Percentiles rank a stretch among this genome's conserved stretches.
phyloP scores from a whole-genome alignment of 139 green algal species.

The Micractinium sp. region DNA sequence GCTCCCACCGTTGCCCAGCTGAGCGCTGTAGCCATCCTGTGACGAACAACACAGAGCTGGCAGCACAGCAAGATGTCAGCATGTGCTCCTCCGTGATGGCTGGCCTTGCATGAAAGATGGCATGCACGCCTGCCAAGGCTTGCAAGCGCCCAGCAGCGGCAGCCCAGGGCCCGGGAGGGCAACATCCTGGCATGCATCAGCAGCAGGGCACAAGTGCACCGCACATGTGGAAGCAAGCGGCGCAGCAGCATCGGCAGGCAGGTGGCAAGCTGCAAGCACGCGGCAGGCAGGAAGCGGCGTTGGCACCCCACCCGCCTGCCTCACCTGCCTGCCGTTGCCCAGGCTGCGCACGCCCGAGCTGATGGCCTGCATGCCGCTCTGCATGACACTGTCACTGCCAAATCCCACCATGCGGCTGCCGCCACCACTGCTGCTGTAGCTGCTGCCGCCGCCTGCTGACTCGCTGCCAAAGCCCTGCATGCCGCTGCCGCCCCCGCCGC shows the following conservation, averaged over 20 bases:
- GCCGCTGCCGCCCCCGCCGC: neutral
- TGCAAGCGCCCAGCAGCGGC: no score
- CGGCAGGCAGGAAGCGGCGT: no score
- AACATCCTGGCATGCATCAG: no score
- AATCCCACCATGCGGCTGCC: conserved; percentile 27
- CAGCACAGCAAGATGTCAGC: neutral
- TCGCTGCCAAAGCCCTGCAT: conserved; percentile 73
- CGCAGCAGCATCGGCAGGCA: no score
- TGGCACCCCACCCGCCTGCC: neutral
- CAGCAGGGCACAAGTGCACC: neutral
- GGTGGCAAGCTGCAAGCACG: no score
- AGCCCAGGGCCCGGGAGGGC: no score
- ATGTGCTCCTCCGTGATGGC: neutral
- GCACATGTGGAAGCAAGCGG: neutral
- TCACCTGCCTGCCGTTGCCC: neutral
- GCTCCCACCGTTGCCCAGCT: neutral
- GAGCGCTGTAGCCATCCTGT: neutral
- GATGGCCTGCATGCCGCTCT: conserved; percentile 1
- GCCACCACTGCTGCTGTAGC: conserved; percentile 1
- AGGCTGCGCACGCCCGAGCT: conserved; percentile 21
- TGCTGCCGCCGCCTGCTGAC: neutral
- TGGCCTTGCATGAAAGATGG: neutral
- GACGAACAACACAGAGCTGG: neutral
- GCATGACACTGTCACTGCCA: conserved; percentile 1
- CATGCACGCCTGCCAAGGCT: neutral